Conservation (phyloP, 1,284 basidiomycete species). For the Mycena sp. region DNA sequence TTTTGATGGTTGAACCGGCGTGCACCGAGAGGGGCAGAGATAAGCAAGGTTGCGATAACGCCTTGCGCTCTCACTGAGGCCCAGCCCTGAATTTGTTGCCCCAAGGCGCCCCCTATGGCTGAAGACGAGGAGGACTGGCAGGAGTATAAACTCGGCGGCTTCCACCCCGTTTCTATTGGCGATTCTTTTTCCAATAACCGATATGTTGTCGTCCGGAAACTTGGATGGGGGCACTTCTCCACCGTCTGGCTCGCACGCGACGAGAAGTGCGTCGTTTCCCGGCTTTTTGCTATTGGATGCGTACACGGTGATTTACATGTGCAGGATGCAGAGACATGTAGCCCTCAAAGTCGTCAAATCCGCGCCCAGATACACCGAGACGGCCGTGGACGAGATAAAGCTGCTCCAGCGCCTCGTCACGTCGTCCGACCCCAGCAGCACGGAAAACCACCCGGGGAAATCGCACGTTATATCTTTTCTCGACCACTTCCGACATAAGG, state of each 20-base stretch:
- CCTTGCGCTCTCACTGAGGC: neutral
- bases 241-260: constrained; percentile 49
- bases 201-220: constrained; percentile 57
- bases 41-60: constrained; percentile 20
- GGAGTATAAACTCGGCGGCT: constrained; percentile 44
- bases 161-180: constrained; percentile 49
- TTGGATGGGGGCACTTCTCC: constrained; percentile 61
- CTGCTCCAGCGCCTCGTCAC: constrained; percentile 95
- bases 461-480: constrained; percentile 95
- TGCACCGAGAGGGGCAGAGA: constrained; percentile 13
- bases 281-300: neutral
- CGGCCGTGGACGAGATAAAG: constrained; percentile 98
- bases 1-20: constrained; percentile 18
- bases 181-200: constrained; percentile 50
- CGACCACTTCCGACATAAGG: constrained; percentile 96
- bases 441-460: constrained; percentile 75
- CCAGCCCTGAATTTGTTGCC: neutral
- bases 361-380: constrained; percentile 96
- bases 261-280: constrained; percentile 32
- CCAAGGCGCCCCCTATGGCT: constrained; percentile 35
- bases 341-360: constrained; percentile 99
- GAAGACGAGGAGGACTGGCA: constrained; percentile 32
- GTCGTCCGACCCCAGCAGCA: constrained; percentile 77
- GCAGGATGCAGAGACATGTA: constrained; percentile 92
- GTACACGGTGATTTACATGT: neutral